Evolutionary conservation across 371 early-diverging fungal genomes (phyloP).

Genomic region (Smittium culicis): DNA sequence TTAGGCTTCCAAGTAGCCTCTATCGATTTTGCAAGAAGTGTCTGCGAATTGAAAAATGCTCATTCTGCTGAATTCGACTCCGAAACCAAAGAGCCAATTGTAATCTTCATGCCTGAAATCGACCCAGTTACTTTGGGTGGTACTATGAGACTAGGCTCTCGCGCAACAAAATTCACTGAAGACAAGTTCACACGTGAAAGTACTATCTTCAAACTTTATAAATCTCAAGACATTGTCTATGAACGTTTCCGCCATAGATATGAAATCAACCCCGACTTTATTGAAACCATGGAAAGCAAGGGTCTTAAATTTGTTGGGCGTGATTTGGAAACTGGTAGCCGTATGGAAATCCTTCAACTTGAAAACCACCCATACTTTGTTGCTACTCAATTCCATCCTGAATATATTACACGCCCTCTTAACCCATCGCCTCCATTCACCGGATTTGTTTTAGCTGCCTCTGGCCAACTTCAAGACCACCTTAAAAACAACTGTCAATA

Average conservation of each 20-base stretch:
- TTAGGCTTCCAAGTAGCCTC: conserved; percentile 97
- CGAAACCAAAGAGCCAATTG: conserved; percentile 47
- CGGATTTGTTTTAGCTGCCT: conserved; percentile 81
- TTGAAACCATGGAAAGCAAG: conserved; percentile 56
- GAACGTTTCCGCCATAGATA: conserved; percentile 99
- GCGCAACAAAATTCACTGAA: conserved; percentile 71
- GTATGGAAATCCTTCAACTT: conserved; percentile 95
- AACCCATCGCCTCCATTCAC: conserved; percentile 86
- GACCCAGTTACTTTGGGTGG: conserved; percentile 90
- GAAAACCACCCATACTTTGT: conserved; percentile 91
- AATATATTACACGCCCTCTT: conserved; percentile 91
- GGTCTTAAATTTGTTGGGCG: conserved; percentile 89
- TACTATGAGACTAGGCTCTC: conserved; percentile 89
- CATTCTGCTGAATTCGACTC: conserved; percentile 78
- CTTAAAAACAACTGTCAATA: too few species aligned
- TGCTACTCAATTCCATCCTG: conserved; percentile 98
- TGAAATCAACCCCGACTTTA: conserved; percentile 88
- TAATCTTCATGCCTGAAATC: conserved; percentile 95
- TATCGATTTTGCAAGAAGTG: conserved; percentile 96
- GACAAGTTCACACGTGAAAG: conserved; percentile 37
- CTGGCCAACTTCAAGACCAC: conserved; percentile 27
- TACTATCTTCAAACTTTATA: conserved; percentile 46
- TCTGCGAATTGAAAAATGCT: conserved; percentile 71
- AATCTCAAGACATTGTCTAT: conserved; percentile 41
- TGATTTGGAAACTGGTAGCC: conserved; percentile 74